Evolutionary conservation across 2,329 filamentous ascomycete genomes (phyloP).

Genomic region (Xylaria sp.): DNA sequence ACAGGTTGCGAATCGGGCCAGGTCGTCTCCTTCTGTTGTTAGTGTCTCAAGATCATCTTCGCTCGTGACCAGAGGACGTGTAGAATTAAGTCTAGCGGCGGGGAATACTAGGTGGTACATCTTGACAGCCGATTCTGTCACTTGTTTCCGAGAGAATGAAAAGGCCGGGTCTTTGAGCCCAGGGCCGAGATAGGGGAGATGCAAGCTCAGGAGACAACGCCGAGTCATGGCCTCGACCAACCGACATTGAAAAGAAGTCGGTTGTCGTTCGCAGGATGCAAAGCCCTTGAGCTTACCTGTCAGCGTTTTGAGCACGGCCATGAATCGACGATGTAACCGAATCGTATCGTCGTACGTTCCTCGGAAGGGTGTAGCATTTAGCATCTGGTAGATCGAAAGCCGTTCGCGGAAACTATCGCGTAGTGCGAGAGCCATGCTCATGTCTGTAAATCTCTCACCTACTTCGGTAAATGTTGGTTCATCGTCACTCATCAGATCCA

Average conservation of each 20-base stretch:
- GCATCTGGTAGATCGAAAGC: slow-evolving; percentile 54
- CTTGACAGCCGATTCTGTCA: slow-evolving; percentile 60
- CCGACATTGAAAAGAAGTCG: slow-evolving; percentile 54
- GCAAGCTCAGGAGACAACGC: slow-evolving; percentile 65
- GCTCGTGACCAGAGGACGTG: slow-evolving; percentile 6
- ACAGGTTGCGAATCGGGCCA: slow-evolving; percentile 53
- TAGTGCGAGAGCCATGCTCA: slow-evolving; percentile 61
- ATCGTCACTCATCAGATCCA: slow-evolving; percentile 58
- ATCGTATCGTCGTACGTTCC: slow-evolving; percentile 58
- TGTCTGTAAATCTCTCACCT: slow-evolving; percentile 55
- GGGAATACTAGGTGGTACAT: slow-evolving; percentile 56
- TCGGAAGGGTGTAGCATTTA: slow-evolving; percentile 55
- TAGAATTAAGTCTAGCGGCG: slow-evolving; percentile 35
- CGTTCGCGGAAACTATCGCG: slow-evolving; percentile 56
- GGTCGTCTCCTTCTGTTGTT: slow-evolving; percentile 44
- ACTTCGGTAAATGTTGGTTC: slow-evolving; percentile 37
- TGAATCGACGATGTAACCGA: slow-evolving; percentile 55
- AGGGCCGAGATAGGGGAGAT: slow-evolving; percentile 61
- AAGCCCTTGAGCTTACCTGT: slow-evolving; percentile 43
- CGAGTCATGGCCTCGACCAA: slow-evolving; percentile 62
- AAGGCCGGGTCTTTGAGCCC: slow-evolving; percentile 57
- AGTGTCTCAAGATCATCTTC: slow-evolving; percentile 19
- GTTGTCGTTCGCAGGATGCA: slow-evolving; percentile 26
- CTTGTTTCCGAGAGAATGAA: slow-evolving; percentile 61
- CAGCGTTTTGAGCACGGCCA: slow-evolving; percentile 55